These are phyloP conservation scores for Rhodotorula paludigena DNA, from an alignment of 768 basidiomycete species.

Conservation along the genomic window DNA sequence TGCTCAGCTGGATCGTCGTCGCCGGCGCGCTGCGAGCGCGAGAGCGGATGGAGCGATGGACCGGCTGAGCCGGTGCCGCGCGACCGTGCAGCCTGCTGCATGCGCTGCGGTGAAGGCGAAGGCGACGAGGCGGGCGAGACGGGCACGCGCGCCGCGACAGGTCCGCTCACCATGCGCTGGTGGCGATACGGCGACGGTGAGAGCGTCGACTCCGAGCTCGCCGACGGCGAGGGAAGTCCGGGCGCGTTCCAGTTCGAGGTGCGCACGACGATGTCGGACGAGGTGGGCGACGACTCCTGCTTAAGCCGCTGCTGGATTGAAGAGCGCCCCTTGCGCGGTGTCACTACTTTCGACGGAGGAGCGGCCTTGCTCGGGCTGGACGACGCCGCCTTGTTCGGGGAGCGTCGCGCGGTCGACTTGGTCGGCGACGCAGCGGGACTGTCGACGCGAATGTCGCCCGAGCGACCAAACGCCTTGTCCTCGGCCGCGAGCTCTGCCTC, in stretches of 20 bases:
- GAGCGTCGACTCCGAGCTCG: background rate
- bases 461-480: background rate
- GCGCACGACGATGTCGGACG: background rate
- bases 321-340: slow-evolving; percentile 16
- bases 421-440: background rate
- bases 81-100: background rate
- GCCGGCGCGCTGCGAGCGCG: background rate
- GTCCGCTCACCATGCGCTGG: no score
- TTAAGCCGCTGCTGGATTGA: background rate
- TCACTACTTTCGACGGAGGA: no score
- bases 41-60: slow-evolving; percentile 1
- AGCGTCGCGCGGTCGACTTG: no score
- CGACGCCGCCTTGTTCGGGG: background rate
- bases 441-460: background rate
- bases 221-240: background rate
- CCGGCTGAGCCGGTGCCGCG: background rate
- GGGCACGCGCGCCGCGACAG: background rate
- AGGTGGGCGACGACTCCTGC: background rate
- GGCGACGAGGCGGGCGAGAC: slow-evolving; percentile 7
- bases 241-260: no score
- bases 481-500: slow-evolving; percentile 3
- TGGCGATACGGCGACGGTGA: background rate
- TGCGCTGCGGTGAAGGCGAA: slow-evolving; percentile 15
- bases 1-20: background rate
- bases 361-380: background rate